These are phyloP conservation scores for Colletotrichum viniferum DNA, from an alignment of 2,329 filamentous ascomycete genomes.

Conservation along the genomic window DNA sequence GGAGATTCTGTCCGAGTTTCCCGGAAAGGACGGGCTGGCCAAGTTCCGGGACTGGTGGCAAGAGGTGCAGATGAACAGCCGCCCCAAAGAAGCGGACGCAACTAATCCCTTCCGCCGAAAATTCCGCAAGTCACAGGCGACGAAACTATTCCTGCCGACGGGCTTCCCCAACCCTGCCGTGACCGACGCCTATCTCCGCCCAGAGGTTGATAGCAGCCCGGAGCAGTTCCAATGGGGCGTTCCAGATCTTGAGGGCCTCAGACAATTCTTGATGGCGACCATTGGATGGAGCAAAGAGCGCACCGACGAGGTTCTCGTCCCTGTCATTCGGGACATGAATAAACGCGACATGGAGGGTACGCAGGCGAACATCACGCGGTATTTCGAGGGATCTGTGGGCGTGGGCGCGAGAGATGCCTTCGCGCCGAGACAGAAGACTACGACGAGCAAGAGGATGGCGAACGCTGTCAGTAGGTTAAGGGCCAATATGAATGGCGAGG, in stretches of 20 bases:
- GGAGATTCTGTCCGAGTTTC: constrained; percentile 92
- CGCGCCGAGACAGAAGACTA: constrained; percentile 68
- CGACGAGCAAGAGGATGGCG: constrained; percentile 77
- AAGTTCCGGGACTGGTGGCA: constrained; percentile 89
- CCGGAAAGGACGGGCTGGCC: constrained; percentile 62
- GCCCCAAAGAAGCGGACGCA: constrained; percentile 66
- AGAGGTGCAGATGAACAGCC: constrained; percentile 71
- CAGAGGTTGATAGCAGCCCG: constrained; percentile 81
- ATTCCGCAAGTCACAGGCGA: constrained; percentile 78
- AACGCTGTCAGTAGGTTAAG: constrained; percentile 74
- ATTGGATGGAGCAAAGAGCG: constrained; percentile 92
- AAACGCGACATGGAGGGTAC: constrained; percentile 85
- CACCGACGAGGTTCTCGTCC: constrained; percentile 94
- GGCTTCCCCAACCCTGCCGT: constrained; percentile 82
- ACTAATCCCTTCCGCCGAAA: constrained; percentile 77
- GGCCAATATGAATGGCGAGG: constrained; percentile 48
- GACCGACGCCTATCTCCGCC: constrained; percentile 80
- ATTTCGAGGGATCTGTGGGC: constrained; percentile 78
- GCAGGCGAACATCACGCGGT: constrained; percentile 94
- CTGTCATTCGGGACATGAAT: constrained; percentile 96
- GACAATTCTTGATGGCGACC: constrained; percentile 85
- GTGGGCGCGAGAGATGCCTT: constrained; percentile 70
- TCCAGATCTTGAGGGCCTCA: constrained; percentile 84
- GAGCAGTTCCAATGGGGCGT: constrained; percentile 94
- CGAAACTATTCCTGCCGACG: constrained; percentile 85